Base-by-base conservation (phyloP, 2,329 filamentous ascomycete genomes). In the Cladosporium sp. region DNA sequence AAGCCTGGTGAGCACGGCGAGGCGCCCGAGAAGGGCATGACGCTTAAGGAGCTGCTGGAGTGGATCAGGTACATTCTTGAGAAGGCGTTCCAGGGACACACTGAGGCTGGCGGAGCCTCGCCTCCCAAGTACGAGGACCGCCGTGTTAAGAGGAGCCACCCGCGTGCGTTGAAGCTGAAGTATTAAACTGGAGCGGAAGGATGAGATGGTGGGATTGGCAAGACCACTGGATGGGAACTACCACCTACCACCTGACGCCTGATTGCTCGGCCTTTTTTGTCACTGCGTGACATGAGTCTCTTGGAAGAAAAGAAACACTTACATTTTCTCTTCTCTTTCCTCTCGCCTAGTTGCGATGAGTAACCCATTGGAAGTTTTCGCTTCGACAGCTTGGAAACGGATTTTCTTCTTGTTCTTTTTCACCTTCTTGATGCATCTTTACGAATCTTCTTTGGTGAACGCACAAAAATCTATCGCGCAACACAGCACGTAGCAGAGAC, bases 21-120 rank as follows among this genome's bases (percentile, higher is more conserved):
- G 21, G 54, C 36, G 15, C 65, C 64, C 1, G 54, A 62, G 26
- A 26, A 67, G 21, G 70, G 69, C 38, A 64, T 71, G 64, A 71
- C 64, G 11, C 61, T 73, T 14, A 44, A 66, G 52, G 52, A 72
- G 32, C 64, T 70, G 57, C 65, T 73, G 18, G 69, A 69, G 24
- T 72, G 72, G 72, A 69, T 72, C 52, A 57, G 64, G 34, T 71
- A 68, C 59, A 34, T 70, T 15, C 30, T 70, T 4, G 61, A 66
- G 58, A 59, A 65, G 62, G 51, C 21, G 8, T 64, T 64, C 51
- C 49, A 64, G 24, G 49, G 61, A 15, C 61, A 64, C 36, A 54
- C 34, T 4, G 44, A 64, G 49, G 61, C 49, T 28, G 61, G 55
- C 15, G 59, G 41, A 2, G 57, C 57, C 2, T 18, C 24, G 0